A percentile compares a stretch with the other conserved stretches of the same genome.
Evolutionary conservation across 805 yeast species (phyloP).

Genomic region (Monosporozyma solicola): DNA sequence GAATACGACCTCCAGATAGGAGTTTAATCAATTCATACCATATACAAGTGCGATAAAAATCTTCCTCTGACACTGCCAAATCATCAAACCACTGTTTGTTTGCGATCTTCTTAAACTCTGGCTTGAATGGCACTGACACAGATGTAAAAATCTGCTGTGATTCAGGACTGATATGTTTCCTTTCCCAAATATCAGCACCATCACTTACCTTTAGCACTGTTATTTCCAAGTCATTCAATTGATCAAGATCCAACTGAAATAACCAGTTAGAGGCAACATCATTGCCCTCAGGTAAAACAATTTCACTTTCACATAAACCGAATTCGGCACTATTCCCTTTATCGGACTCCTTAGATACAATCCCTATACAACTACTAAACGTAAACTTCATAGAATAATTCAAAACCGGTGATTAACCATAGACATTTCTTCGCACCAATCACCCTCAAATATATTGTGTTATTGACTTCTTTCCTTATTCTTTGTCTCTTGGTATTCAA

Average conservation of each 20-base stretch:
- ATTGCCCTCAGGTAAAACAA: not conserved
- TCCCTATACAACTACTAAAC: not conserved
- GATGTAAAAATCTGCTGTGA: not conserved
- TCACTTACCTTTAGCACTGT: conserved; percentile 16
- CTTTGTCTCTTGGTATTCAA: not conserved
- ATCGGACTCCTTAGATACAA: not conserved
- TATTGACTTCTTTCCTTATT: not conserved
- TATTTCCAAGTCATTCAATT: not conserved
- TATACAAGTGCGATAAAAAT: conserved; percentile 1
- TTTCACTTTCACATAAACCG: conserved; percentile 11
- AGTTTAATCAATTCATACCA: conserved; percentile 22
- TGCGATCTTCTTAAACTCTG: not conserved
- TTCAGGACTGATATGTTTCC: not conserved
- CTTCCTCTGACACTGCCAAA: not conserved
- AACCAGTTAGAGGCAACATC: not conserved
- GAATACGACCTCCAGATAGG: not conserved
- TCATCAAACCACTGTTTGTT: conserved; percentile 7
- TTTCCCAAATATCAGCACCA: conserved; percentile 10
- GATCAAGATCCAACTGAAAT: not conserved
- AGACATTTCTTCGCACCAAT: not conserved
- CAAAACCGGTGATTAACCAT: conserved; percentile 4
- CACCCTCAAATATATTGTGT: not conserved
- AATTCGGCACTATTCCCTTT: conserved; percentile 5
- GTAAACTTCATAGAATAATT: conserved; percentile 13
- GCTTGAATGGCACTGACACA: not conserved